phyloP scores from a whole-genome alignment of 176 grass and related monocot species.

The Avena eriantha region DNA sequence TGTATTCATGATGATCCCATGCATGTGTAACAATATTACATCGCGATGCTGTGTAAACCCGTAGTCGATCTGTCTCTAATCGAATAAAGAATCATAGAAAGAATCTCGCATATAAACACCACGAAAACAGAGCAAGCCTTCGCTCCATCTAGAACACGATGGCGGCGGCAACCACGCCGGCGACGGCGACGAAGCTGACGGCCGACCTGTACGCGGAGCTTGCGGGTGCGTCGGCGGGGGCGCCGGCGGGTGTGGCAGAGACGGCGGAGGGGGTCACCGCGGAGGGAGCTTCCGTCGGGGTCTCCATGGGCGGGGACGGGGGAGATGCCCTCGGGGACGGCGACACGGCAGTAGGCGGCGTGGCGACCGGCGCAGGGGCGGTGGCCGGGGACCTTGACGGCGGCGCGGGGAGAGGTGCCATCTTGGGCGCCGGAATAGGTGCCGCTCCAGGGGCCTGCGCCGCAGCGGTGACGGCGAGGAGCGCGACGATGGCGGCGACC shows the following conservation, averaged over 20 bases:
- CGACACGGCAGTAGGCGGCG: slow-evolving; percentile 5
- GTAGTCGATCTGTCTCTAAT: background rate
- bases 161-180: slow-evolving; percentile 48
- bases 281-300: slow-evolving; percentile 33
- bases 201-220: slow-evolving; percentile 24
- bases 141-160: slow-evolving; percentile 46
- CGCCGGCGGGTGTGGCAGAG: background rate
- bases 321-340: slow-evolving; percentile 49
- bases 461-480: slow-evolving; percentile 37
- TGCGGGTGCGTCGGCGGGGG: background rate
- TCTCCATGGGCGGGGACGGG: slow-evolving; percentile 23
- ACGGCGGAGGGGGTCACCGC: slow-evolving; percentile 15
- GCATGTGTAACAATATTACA: background rate
- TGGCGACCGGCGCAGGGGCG: slow-evolving; percentile 33
- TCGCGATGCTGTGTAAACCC: background rate
- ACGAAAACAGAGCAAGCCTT: background rate
- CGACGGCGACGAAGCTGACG: slow-evolving; percentile 47
- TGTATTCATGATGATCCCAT: background rate
- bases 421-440: slow-evolving; percentile 38
- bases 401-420: slow-evolving; percentile 46
- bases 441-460: slow-evolving; percentile 46
- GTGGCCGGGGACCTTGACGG: slow-evolving; percentile 47
- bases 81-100: background rate
- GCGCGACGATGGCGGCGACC: slow-evolving; percentile 34
- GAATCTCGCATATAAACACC: background rate